A percentile compares a stretch with the other conserved stretches of the same genome.
Evolutionary conservation across 2,329 filamentous ascomycete species (phyloP).

Genomic region (Xylaria digitata): DNA sequence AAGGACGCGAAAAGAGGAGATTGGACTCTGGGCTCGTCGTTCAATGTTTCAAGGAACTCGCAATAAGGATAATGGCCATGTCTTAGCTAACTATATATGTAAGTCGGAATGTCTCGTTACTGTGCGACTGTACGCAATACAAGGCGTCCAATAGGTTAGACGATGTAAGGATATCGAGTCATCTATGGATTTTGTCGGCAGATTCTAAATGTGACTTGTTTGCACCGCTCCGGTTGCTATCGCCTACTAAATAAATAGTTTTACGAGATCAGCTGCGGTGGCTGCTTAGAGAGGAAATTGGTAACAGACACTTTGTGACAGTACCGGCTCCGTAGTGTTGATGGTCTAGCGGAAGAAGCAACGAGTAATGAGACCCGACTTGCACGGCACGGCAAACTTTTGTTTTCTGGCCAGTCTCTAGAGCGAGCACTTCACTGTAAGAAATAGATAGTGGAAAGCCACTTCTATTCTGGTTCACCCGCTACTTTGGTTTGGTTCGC

Average conservation of each 20-base stretch:
- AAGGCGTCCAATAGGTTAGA: constrained; percentile 31
- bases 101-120: constrained; percentile 28
- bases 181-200: background rate
- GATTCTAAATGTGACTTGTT: background rate
- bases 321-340: background rate
- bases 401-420: background rate
- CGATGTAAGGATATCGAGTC: background rate
- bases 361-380: constrained; percentile 23
- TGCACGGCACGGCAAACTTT: background rate
- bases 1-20: background rate
- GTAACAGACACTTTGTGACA: background rate
- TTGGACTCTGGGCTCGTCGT: constrained; percentile 14
- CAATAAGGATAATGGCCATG: constrained; percentile 33
- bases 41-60: constrained; percentile 32
- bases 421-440: constrained; percentile 4
- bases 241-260: background rate
- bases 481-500: too few species aligned
- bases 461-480: constrained; percentile 1
- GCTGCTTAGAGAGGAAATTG: constrained; percentile 1
- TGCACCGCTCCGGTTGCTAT: background rate
- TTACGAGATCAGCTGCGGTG: background rate
- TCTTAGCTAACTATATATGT: constrained; percentile 17
- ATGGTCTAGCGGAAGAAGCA: constrained; percentile 19
- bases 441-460: background rate
- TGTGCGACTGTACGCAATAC: constrained; percentile 25